Percentiles rank a stretch among this genome's conserved stretches.
These are phyloP conservation scores for Myriosclerotinia curreyana DNA, from an alignment of 2,329 filamentous ascomycete genomes.

Conservation along the genomic window DNA sequence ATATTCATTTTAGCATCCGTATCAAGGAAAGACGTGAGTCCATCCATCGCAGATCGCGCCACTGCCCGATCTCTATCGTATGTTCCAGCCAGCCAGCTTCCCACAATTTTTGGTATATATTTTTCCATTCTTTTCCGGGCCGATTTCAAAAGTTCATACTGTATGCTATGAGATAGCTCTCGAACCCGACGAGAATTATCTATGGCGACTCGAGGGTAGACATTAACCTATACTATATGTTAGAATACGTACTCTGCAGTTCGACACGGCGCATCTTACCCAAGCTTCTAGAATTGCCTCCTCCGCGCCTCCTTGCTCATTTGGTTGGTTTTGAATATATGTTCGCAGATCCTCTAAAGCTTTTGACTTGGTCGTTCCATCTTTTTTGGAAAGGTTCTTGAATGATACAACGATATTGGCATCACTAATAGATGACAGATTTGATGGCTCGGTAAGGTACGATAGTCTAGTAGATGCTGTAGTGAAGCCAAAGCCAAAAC, in stretches of 20 bases:
- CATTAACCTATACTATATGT: conserved; percentile 58
- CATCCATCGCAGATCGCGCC: conserved; percentile 71
- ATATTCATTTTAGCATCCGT: conserved; percentile 73
- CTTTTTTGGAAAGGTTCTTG: conserved; percentile 90
- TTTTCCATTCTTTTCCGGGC: conserved; percentile 80
- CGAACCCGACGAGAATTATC: conserved; percentile 85
- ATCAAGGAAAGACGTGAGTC: conserved; percentile 70
- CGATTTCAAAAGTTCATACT: conserved; percentile 59
- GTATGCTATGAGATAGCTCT: conserved; percentile 76
- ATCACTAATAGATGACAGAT: conserved; percentile 73
- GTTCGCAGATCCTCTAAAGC: conserved; percentile 80
- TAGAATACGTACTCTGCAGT: neutral
- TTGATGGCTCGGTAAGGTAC: conserved; percentile 81
- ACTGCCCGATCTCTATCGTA: conserved; percentile 83
- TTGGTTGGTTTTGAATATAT: conserved; percentile 55
- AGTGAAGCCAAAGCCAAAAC: conserved; percentile 37
- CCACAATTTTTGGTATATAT: conserved; percentile 72
- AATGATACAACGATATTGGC: conserved; percentile 83
- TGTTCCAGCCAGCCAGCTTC: conserved; percentile 85
- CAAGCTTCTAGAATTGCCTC: conserved; percentile 84
- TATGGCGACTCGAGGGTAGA: conserved; percentile 87
- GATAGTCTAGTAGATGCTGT: conserved; percentile 59
- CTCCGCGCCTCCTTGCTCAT: conserved; percentile 62
- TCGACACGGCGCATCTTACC: conserved; percentile 54
- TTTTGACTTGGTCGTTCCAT: conserved; percentile 86